phyloP scores from a whole-genome alignment of 768 basidiomycete species.

The Termitomyces sp. region DNA sequence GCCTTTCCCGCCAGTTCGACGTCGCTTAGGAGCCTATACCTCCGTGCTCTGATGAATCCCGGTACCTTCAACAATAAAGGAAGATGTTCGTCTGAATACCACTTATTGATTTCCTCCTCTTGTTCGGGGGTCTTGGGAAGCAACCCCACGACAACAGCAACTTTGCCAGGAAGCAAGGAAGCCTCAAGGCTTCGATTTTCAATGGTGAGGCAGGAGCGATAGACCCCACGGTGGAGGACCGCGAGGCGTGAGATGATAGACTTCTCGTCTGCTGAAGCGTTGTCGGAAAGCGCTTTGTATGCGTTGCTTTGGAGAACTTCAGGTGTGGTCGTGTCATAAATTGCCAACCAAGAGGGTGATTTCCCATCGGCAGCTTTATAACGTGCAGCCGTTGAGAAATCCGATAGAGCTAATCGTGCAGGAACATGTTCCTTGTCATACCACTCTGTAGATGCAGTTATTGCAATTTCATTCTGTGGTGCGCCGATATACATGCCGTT shows the following conservation, averaged over 20 bases:
- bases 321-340: conserved; percentile 23
- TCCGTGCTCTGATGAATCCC: conserved; percentile 24
- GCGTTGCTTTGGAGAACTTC: conserved; percentile 17
- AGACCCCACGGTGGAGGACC: conserved; percentile 20
- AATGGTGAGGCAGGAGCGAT: conserved; percentile 12
- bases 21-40: conserved; percentile 18
- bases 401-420: conserved; percentile 21
- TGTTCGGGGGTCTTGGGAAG: conserved; percentile 5
- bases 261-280: conserved; percentile 20
- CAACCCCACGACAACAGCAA: conserved; percentile 15
- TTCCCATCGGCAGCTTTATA: conserved; percentile 21
- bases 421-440: conserved; percentile 28
- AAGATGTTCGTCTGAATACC: conserved; percentile 26
- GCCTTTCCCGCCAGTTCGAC: conserved; percentile 10
- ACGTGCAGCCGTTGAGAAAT: conserved; percentile 20
- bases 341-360: conserved; percentile 23
- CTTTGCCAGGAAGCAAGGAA: conserved; percentile 8
- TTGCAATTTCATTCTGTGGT: background rate
- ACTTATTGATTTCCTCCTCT: conserved; percentile 23
- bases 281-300: conserved; percentile 17
- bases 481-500: conserved; percentile 16
- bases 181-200: conserved; percentile 9
- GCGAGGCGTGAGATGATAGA: conserved; percentile 18
- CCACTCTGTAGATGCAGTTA: conserved; percentile 20
- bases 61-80: conserved; percentile 19